These are phyloP conservation scores for Paraphoma chrysanthemicola DNA, from an alignment of 2,329 filamentous ascomycete genomes.

Conservation along the genomic window DNA sequence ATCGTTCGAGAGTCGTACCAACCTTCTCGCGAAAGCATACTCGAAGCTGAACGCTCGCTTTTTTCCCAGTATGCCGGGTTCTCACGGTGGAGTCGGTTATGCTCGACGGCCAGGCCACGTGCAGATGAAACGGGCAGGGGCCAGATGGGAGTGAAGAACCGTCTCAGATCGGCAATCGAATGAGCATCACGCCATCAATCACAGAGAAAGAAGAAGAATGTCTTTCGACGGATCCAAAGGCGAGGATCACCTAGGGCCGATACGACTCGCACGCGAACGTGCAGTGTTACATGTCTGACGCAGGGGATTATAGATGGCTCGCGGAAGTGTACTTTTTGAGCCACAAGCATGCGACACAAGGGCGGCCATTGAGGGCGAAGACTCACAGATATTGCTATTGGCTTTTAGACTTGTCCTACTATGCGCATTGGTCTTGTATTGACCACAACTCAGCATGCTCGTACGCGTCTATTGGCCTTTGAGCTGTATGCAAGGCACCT, in stretches of 20 bases:
- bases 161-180: conserved; percentile 18
- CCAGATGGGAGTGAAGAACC: conserved; percentile 3
- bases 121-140: conserved; percentile 23
- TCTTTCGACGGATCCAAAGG: not conserved
- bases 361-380: not conserved
- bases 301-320: not conserved
- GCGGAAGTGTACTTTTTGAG: no score
- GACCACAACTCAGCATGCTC: no score
- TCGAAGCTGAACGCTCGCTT: conserved; percentile 4
- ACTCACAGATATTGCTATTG: no score
- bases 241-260: no score
- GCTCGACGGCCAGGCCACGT: conserved; percentile 10
- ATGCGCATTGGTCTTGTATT: no score
- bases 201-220: not conserved
- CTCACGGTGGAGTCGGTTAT: conserved; percentile 12
- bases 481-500: no score
- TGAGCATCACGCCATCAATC: conserved; percentile 17
- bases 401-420: no score
- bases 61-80: not conserved
- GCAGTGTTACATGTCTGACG: not conserved
- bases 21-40: conserved; percentile 1
- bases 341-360: not conserved
- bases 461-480: no score
- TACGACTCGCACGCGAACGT: not conserved
- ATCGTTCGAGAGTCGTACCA: conserved; percentile 34